A percentile compares a stretch with the other conserved stretches of the same genome.
These are phyloP conservation scores for Hypoxylon sp. DNA, from an alignment of 2,329 filamentous ascomycete species.

Conservation along the genomic window DNA sequence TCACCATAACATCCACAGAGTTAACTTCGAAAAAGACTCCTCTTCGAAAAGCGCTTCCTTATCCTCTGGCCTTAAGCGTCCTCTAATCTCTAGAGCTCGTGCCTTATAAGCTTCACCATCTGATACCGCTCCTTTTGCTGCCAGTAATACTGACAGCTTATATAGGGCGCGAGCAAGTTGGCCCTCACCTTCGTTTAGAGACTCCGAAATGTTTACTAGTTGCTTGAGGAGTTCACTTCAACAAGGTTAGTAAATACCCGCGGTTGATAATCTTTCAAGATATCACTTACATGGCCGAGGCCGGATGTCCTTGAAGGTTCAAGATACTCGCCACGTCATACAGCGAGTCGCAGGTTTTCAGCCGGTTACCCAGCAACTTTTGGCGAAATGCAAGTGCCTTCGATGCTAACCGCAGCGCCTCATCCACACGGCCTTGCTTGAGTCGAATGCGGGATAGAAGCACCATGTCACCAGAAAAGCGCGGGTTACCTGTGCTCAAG, in stretches of 20 bases:
- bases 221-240: constrained; percentile 42
- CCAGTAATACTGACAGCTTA: constrained; percentile 43
- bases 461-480: constrained; percentile 51
- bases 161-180: constrained; percentile 47
- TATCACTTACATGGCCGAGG: constrained; percentile 47
- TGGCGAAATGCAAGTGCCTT: constrained; percentile 48
- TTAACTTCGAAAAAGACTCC: too few relatives aligned
- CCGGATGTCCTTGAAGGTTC: constrained; percentile 31
- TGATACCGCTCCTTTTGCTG: neutral
- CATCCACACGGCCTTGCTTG: constrained; percentile 41
- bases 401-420: constrained; percentile 46
- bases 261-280: constrained; percentile 1
- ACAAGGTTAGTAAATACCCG: neutral
- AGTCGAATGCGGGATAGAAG: constrained; percentile 50
- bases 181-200: constrained; percentile 47
- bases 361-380: constrained; percentile 47
- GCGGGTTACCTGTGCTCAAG: constrained; percentile 52
- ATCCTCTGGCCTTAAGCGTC: too few relatives aligned
- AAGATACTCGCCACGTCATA: too few relatives aligned
- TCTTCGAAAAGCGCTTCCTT: too few relatives aligned
- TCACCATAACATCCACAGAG: too few relatives aligned
- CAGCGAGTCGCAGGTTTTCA: neutral
- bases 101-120: constrained; percentile 15
- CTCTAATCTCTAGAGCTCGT: constrained; percentile 29
- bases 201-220: constrained; percentile 45